Base-by-base conservation (phyloP, 148 eudicot species). In the Gaultheria prostrata region DNA sequence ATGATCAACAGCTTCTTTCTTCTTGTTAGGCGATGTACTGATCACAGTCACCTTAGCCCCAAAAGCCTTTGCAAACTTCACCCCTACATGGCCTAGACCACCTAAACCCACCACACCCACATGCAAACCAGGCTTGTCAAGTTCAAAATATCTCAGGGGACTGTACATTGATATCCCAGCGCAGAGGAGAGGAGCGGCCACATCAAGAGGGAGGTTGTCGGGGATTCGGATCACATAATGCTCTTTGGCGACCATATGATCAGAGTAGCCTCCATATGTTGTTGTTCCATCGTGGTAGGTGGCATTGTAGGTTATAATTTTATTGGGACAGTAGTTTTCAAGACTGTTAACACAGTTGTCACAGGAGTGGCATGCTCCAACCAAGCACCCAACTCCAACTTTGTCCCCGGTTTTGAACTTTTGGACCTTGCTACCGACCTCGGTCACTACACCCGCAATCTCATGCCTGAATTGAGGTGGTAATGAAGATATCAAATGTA, bases 361-460 rank as follows among this genome's bases (percentile, higher is more conserved):
- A 51, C 89, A 88, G 0, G 87, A 79, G 5, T 67, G 84, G 69
- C 89, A 88, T 33, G 88, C 84, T 85, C 89, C 88, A 26, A 78
- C 86, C 82, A 85, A 61, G 80, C 86, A 80, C 13, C 86, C 88
- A 0, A 88, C 86, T 3, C 87, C 89, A 28, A 88, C 87, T 45
- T 54, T 80, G 65, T 83, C 87, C 18, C 89, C 88, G 2, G 81
- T 84, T 77, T 83, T 80, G 51, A 85, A 79, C 71, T 88, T 83
- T 32, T 53, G 82, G 46, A 88, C 87, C 59, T 83, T 83, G 81
- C 54, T 54, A 6, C 89, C 87, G 33, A 87, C 82, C 53, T 85
- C 87, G 2, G 85, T 85, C 35, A 88, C 89, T 15, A 88, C 80
- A 20, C 89, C 89, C 8, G 67, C 88, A 53, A 88, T 83, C 84